Conservation (phyloP, 805 yeast species). For the Ogataea ramenticola region DNA sequence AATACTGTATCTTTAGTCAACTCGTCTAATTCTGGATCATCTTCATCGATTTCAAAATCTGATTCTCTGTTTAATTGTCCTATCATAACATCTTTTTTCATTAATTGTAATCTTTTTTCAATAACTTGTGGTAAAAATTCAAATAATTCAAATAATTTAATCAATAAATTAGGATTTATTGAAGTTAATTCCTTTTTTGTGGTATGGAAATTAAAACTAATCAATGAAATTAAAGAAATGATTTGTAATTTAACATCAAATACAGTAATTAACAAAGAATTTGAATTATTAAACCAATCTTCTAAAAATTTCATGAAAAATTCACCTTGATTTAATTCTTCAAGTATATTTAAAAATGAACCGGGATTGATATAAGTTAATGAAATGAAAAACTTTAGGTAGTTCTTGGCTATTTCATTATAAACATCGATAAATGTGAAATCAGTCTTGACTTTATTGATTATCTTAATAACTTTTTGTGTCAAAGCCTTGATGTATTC, state of each 20-base stretch:
- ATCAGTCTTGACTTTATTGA: background rate
- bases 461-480: background rate
- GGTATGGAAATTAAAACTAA: constrained; percentile 25
- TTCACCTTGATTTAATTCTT: constrained; percentile 23
- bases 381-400: constrained; percentile 29
- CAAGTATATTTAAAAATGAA: constrained; percentile 29
- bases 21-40: constrained; percentile 23
- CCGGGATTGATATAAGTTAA: constrained; percentile 32
- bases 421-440: background rate
- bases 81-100: constrained; percentile 30
- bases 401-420: background rate
- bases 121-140: constrained; percentile 43
- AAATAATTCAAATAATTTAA: constrained; percentile 33
- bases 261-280: constrained; percentile 38
- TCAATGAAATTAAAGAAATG: constrained; percentile 34
- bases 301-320: constrained; percentile 30
- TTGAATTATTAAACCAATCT: constrained; percentile 42
- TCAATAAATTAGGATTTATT: constrained; percentile 10
- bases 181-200: too few species aligned
- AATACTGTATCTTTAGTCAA: constrained; percentile 24
- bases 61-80: constrained; percentile 15
- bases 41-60: constrained; percentile 12
- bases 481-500: background rate
- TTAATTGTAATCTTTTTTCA: constrained; percentile 36
- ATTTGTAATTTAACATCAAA: constrained; percentile 50